A percentile compares a stretch with the other conserved stretches of the same genome.
Conservation (phyloP, 768 basidiomycete species). For the Phaeotremella skinneri region DNA sequence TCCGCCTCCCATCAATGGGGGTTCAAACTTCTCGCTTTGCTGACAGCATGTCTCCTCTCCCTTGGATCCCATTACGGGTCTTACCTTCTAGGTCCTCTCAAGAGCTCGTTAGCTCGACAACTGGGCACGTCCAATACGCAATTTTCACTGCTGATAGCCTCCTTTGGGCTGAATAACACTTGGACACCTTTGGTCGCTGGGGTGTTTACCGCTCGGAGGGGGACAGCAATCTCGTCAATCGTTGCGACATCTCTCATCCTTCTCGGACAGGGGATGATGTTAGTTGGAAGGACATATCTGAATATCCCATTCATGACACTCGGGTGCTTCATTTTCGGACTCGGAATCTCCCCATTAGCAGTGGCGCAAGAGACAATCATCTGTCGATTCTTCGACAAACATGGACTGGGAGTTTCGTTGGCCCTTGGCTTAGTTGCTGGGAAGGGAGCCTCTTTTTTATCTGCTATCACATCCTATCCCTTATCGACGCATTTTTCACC, state of each 20-base stretch:
- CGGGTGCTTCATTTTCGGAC: conserved; percentile 73
- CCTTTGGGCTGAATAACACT: conserved; percentile 66
- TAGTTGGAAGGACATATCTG: conserved; percentile 63
- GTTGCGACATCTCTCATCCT: conserved; percentile 72
- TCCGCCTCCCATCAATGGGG: neutral
- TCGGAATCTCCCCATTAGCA: conserved; percentile 72
- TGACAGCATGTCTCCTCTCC: neutral
- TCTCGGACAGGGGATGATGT: conserved; percentile 67
- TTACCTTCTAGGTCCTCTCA: conserved; percentile 73
- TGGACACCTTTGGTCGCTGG: conserved; percentile 77
- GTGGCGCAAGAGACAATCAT: conserved; percentile 79
- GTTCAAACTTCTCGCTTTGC: neutral
- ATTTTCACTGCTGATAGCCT: conserved; percentile 71
- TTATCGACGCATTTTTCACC: conserved; percentile 62
- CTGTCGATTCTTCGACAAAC: conserved; percentile 66
- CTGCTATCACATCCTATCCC: conserved; percentile 71
- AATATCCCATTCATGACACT: conserved; percentile 66
- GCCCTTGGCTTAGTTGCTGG: conserved; percentile 78
- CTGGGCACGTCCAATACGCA: conserved; percentile 72
- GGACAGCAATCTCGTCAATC: conserved; percentile 57
- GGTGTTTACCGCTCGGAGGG: conserved; percentile 45
- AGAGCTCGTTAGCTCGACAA: conserved; percentile 53
- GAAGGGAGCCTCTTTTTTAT: conserved; percentile 71
- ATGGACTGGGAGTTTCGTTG: conserved; percentile 71
- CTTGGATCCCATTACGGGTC: conserved; percentile 52